Percentiles rank a stretch among this genome's conserved stretches.
Conservation (phyloP, 2,329 filamentous ascomycete species). For the Nothophoma quercina region DNA sequence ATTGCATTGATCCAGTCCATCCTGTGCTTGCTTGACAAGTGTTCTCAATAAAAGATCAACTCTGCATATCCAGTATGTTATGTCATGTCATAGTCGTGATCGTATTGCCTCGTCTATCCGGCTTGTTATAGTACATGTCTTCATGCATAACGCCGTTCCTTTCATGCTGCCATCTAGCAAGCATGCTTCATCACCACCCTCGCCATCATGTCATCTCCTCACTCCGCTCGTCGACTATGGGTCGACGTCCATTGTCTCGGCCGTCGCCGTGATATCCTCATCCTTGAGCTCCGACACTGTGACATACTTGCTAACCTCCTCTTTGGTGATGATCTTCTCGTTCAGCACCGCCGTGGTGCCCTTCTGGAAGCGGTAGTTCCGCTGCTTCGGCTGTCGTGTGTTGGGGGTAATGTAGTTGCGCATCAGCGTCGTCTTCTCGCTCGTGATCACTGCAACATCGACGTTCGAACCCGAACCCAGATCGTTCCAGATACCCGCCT, state of each 20-base stretch:
- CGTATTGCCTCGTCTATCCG: constrained; percentile 16
- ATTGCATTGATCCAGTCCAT: too few species aligned
- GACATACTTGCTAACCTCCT: constrained; percentile 93
- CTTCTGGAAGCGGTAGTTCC: constrained; percentile 88
- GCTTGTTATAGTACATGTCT: constrained; percentile 16
- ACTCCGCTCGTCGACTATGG: constrained; percentile 33
- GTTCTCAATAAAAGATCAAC: too few species aligned
- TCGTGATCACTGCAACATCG: constrained; percentile 93
- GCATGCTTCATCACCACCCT: too few species aligned
- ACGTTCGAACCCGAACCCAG: constrained; percentile 96
- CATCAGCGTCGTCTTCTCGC: constrained; percentile 92
- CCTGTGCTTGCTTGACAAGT: too few species aligned
- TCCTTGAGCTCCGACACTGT: constrained; percentile 85
- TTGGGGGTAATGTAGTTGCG: constrained; percentile 95
- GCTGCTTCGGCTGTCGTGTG: constrained; percentile 86
- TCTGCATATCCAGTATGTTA: too few species aligned
- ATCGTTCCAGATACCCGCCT: constrained; percentile 99
- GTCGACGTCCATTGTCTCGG: constrained; percentile 72
- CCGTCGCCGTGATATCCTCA: constrained; percentile 67
- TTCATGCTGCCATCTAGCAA: not conserved
- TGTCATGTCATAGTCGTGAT: constrained; percentile 13
- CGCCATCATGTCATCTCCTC: too few species aligned
- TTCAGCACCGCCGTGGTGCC: constrained; percentile 97
- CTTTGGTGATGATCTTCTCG: constrained; percentile 93
- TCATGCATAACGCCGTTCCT: constrained; percentile 1